Percentiles rank a stretch among this genome's conserved stretches.
phyloP scores from a whole-genome alignment of 2,329 filamentous ascomycete species.

The Chaetomiaceae sp. region DNA sequence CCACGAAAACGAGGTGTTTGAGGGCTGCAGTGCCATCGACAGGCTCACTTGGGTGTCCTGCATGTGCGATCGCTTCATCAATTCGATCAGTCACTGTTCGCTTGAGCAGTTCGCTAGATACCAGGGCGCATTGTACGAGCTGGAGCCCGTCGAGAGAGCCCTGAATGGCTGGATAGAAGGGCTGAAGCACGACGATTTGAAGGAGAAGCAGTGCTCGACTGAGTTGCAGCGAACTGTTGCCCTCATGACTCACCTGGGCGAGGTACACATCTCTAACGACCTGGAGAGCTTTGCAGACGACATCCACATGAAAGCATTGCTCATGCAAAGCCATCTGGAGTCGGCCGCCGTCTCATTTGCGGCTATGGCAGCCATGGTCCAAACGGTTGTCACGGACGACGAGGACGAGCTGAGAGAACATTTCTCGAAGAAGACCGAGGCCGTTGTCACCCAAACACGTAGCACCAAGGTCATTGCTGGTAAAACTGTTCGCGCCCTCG shows the following conservation, averaged over 20 bases:
- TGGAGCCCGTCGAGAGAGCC: slow-evolving; percentile 86
- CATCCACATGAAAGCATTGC: slow-evolving; percentile 68
- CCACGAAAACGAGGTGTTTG: slow-evolving; percentile 73
- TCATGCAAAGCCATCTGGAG: slow-evolving; percentile 80
- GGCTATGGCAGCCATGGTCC: slow-evolving; percentile 61
- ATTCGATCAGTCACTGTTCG: slow-evolving; percentile 73
- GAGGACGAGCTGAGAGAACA: slow-evolving; percentile 65
- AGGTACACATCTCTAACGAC: slow-evolving; percentile 68
- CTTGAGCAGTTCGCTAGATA: slow-evolving; percentile 74
- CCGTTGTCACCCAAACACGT: slow-evolving; percentile 68
- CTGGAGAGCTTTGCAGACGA: slow-evolving; percentile 73
- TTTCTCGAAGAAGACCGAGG: slow-evolving; percentile 67
- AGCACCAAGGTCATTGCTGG: slow-evolving; percentile 78
- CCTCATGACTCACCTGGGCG: slow-evolving; percentile 78
- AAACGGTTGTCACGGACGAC: slow-evolving; percentile 57
- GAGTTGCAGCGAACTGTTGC: slow-evolving; percentile 82
- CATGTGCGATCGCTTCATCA: slow-evolving; percentile 81
- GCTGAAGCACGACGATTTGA: slow-evolving; percentile 77
- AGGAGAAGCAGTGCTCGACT: slow-evolving; percentile 74
- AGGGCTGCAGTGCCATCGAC: slow-evolving; percentile 75
- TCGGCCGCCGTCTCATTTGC: slow-evolving; percentile 66
- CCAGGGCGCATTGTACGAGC: slow-evolving; percentile 75
- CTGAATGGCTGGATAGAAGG: slow-evolving; percentile 86
- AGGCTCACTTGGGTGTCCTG: slow-evolving; percentile 79
- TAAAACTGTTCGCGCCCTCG: slow-evolving; percentile 71